Evolutionary conservation across 2,329 filamentous ascomycete species (phyloP), one percentile per base, ranked within the genome.

Genomic region (Emmonsiellopsis sp.): DNA sequence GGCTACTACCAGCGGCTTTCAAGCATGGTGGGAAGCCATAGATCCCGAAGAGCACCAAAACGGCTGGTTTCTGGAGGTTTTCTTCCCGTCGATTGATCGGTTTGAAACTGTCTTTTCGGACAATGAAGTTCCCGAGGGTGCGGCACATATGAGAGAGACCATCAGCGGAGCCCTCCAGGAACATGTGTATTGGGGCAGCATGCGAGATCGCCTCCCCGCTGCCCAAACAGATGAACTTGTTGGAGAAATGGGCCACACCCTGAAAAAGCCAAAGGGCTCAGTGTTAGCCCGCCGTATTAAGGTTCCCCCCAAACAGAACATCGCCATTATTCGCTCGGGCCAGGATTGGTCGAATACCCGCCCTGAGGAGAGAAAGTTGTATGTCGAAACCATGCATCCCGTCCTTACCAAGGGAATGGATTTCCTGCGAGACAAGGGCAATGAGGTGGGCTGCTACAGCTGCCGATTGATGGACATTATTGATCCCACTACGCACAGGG

Each of bases 171-270:
- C 65, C 32, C 62, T 77, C 13, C 58, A 64, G 38, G 70, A 76
- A 59, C 74, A 76, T 56, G 70, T 65, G 1, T 76, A 76, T 57
- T 76, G 72, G 72, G 74, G 73, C 2, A 73, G 71, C 57, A 74
- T 75, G 72, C 66, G 73, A 11, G 73, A 76, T 55, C 67, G 74
- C 4, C 54, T 76, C 11, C 64, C 73, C 2, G 59, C 61, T 2
- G 62, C 68, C 5, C 73, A 76, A 57, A 67, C 62, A 26, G 67
- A 73, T 57, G 52, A 54, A 3, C 57, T 76, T 2, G 50, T 58
- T 0, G 69, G 68, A 1, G 61, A 65, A n/a, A 59, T 38, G 20
- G 51, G 49, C n/a, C 8, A 40, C 32, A 43, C 15, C 16, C 32
- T 40, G 26, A 16, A 32, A 15, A 56, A 50, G 10, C 7, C 37